phyloP scores from a whole-genome alignment of 1,284 basidiomycete species.

The Tetrapyrgos nigripes region DNA sequence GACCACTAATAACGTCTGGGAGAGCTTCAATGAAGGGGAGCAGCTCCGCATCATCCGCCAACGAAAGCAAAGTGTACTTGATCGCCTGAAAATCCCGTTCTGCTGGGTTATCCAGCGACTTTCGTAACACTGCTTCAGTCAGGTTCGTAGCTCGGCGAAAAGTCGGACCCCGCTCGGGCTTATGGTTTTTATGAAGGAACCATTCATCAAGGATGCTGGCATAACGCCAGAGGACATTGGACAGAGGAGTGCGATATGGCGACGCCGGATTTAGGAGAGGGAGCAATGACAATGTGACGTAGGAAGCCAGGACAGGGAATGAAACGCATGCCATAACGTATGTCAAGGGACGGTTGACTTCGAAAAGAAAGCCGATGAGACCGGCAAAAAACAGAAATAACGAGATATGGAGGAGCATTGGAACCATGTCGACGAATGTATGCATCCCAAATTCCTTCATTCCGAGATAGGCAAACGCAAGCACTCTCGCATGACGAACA shows the following conservation, averaged over 20 bases:
- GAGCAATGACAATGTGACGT: too few species aligned
- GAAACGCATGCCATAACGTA: neutral
- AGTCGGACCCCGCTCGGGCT: neutral
- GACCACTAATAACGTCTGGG: constrained; percentile 5
- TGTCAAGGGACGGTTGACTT: neutral
- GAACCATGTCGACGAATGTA: neutral
- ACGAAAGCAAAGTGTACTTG: constrained; percentile 1
- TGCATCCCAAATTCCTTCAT: constrained; percentile 7
- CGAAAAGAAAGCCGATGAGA: neutral
- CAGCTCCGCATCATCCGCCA: constrained; percentile 10
- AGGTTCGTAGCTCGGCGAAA: neutral
- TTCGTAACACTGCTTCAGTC: neutral
- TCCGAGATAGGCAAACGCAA: constrained; percentile 7
- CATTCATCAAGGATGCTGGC: neutral
- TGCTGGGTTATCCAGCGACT: neutral
- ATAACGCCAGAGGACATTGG: neutral
- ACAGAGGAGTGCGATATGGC: neutral
- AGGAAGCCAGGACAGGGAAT: neutral
- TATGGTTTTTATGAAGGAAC: neutral
- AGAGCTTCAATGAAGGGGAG: constrained; percentile 17
- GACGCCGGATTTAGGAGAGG: neutral
- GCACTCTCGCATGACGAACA: constrained; percentile 5
- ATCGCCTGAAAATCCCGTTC: constrained; percentile 7
- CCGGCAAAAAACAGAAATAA: neutral
- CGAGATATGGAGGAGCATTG: neutral